A percentile compares a stretch with the other conserved stretches of the same genome.
Conservation (phyloP, 495 filamentous ascomycete species). For the Aspergillus saccharolyticus region DNA sequence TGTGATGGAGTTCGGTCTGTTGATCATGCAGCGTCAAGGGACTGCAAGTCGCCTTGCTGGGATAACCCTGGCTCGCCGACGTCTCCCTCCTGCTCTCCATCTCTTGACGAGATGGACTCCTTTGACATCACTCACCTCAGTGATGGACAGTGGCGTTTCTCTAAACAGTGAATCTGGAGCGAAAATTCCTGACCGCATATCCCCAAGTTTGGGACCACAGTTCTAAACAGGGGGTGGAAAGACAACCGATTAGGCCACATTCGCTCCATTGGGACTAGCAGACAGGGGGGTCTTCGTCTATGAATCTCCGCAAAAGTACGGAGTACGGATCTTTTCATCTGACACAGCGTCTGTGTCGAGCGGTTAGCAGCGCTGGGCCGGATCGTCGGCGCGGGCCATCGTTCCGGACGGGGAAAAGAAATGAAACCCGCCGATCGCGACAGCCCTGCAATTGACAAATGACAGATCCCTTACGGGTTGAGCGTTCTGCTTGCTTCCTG, state of each 20-base stretch:
- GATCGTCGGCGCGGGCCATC: not conserved
- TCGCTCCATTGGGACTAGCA: not conserved
- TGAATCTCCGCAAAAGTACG: too few species aligned
- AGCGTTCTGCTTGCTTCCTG: not conserved
- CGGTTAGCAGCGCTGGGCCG: not conserved
- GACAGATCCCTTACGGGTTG: not conserved
- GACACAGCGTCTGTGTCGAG: not conserved
- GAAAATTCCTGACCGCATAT: not conserved
- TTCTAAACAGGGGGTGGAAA: not conserved
- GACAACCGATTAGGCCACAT: not conserved
- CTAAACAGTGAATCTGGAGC: not conserved
- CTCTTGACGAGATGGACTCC: not conserved
- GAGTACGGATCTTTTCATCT: too few species aligned
- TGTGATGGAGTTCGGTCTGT: not conserved
- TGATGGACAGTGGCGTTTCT: constrained; percentile 1
- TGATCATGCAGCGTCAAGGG: not conserved
- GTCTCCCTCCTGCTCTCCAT: not conserved
- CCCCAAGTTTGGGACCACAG: not conserved
- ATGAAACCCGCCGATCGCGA: not conserved
- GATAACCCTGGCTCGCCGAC: not conserved
- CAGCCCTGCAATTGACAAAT: not conserved
- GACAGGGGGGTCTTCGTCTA: too few species aligned
- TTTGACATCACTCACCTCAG: not conserved
- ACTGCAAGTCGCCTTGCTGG: not conserved
- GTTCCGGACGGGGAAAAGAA: not conserved